phyloP scores from a whole-genome alignment of 2,329 filamentous ascomycete species.

The Trichoderma lentiforme region DNA sequence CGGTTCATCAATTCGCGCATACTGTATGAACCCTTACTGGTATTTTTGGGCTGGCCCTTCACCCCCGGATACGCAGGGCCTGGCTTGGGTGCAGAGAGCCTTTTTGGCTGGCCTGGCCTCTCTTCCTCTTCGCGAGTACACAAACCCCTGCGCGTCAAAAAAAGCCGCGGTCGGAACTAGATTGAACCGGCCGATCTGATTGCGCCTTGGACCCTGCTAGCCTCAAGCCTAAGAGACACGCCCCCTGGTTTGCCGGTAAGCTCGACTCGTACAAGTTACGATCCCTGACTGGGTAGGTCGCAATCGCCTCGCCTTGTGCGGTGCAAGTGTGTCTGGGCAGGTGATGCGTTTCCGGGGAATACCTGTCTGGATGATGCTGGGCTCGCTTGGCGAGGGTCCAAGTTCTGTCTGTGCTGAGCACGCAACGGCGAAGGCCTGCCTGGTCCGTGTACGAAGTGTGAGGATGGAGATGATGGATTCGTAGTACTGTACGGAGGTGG shows the following conservation, averaged over 20 bases:
- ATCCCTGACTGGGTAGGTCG: constrained; percentile 14
- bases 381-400: background rate
- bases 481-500: background rate
- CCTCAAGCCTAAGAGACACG: constrained; percentile 1
- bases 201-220: background rate
- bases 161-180: constrained; percentile 17
- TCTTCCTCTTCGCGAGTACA: background rate
- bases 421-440: background rate
- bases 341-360: constrained; percentile 10
- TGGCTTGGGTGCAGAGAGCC: background rate
- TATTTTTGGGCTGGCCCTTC: background rate
- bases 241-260: background rate
- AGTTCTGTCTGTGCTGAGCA: background rate
- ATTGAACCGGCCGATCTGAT: constrained; percentile 17
- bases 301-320: constrained; percentile 2
- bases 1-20: constrained; percentile 15
- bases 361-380: background rate
- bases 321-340: background rate
- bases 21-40: background rate
- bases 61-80: background rate
- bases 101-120: background rate
- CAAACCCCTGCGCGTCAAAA: constrained; percentile 9
- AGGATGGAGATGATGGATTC: background rate
- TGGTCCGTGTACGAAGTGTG: background rate
- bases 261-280: background rate